Evolutionary conservation across 352 stramenopile species (phyloP).

Genomic region (Phytopythium kandeliae): DNA sequence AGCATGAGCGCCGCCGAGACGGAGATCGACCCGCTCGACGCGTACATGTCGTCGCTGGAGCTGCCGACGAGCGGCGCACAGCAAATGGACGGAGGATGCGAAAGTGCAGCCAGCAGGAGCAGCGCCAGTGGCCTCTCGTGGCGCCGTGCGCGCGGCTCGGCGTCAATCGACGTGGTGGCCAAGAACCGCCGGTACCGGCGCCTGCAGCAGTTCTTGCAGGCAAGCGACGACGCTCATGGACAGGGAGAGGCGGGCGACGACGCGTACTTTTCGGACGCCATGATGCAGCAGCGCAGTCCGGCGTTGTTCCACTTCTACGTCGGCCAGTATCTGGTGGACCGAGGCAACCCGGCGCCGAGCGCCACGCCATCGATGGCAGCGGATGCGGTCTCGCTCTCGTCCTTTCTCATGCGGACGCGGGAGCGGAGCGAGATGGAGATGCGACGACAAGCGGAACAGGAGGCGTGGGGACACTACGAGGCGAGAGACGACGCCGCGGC

Average conservation of each 20-base stretch:
- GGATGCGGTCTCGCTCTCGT: conserved; percentile 28
- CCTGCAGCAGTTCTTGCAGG: conserved; percentile 55
- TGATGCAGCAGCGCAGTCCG: conserved; percentile 76
- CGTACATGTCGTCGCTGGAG: conserved; percentile 70
- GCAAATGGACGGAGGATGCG: conserved; percentile 5
- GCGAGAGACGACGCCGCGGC: conserved; percentile 32
- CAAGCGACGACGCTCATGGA: conserved; percentile 1
- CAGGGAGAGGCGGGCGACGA: conserved; percentile 8
- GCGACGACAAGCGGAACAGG: conserved; percentile 53
- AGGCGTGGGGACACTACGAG: conserved; percentile 42
- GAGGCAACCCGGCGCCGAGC: neutral
- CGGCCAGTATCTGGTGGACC: conserved; percentile 49
- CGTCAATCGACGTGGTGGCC: conserved; percentile 11
- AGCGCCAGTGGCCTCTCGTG: conserved; percentile 4
- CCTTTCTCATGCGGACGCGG: conserved; percentile 64
- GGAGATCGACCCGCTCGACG: conserved; percentile 66
- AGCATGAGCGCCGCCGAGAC: conserved; percentile 8
- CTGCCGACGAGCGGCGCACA: conserved; percentile 9
- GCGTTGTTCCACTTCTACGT: conserved; percentile 83
- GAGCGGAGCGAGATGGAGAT: conserved; percentile 66
- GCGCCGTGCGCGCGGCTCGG: conserved; percentile 1
- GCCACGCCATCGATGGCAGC: neutral
- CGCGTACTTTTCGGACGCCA: conserved; percentile 73
- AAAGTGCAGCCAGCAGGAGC: conserved; percentile 5
- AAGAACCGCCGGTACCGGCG: conserved; percentile 74